phyloP scores from a whole-genome alignment of 176 grass and related monocot genomes.

The Oryza officinalis region DNA sequence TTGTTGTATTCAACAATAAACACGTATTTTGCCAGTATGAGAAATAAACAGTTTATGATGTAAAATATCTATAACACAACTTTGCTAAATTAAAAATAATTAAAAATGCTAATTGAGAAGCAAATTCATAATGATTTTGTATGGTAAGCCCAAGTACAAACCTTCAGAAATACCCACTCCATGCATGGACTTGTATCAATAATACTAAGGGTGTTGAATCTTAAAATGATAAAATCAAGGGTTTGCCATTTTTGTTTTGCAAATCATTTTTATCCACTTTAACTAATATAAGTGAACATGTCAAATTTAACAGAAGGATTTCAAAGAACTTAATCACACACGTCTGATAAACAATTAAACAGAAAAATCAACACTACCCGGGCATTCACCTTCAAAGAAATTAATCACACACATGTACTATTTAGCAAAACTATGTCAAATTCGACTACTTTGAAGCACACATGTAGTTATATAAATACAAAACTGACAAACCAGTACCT shows the following conservation, averaged over 20 bases:
- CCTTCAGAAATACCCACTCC: background rate
- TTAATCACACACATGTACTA: background rate
- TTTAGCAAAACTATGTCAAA: slow-evolving; percentile 28
- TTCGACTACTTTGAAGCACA: background rate
- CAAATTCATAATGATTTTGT: background rate
- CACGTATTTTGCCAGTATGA: background rate
- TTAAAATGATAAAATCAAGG: background rate
- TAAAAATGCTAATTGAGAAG: background rate
- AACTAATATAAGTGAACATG: background rate
- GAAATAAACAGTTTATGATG: background rate
- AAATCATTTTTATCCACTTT: background rate
- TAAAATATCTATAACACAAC: background rate
- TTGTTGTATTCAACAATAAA: slow-evolving; percentile 7
- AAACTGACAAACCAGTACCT: slow-evolving; percentile 46
- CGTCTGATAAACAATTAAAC: background rate
- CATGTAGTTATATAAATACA: slow-evolving; percentile 8
- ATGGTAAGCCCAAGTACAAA: background rate
- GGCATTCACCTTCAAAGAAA: slow-evolving; percentile 7
- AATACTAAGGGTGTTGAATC: background rate
- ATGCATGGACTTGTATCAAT: background rate
- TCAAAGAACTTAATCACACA: too few species aligned
- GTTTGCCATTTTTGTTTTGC: background rate
- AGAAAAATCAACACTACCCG: slow-evolving; percentile 23
- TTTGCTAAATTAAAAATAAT: background rate
- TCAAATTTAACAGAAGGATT: slow-evolving; percentile 20